Evolutionary conservation across 1,139 yeast species (phyloP).

Genomic region (Blastobotrys serpentis): DNA sequence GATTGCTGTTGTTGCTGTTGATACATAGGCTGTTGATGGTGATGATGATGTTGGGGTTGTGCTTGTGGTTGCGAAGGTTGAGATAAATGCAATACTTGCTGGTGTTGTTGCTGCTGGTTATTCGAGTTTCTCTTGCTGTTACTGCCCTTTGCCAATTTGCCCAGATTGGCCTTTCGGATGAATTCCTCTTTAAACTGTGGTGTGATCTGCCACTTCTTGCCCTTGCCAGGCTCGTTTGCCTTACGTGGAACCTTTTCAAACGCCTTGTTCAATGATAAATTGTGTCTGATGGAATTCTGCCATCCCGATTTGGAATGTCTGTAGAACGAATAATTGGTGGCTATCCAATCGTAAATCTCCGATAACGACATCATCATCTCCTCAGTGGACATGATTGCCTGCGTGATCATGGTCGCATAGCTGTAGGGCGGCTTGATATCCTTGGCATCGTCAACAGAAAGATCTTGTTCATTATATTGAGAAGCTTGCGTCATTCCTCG

Average conservation of each 20-base stretch:
- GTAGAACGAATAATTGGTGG: slow-evolving; percentile 85
- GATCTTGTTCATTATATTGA: slow-evolving; percentile 50
- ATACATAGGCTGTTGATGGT: slow-evolving; percentile 20
- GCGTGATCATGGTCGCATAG: slow-evolving; percentile 97
- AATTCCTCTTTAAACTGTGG: slow-evolving; percentile 83
- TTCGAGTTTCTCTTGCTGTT: slow-evolving; percentile 15
- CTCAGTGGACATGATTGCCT: slow-evolving; percentile 83
- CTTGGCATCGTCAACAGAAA: slow-evolving; percentile 84
- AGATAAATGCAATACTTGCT: slow-evolving; percentile 10
- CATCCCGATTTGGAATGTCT: slow-evolving; percentile 92
- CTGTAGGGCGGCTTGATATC: slow-evolving; percentile 96
- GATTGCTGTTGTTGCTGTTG: slow-evolving; percentile 19
- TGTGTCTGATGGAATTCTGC: slow-evolving; percentile 87
- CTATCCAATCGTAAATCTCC: slow-evolving; percentile 90
- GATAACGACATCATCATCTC: slow-evolving; percentile 88
- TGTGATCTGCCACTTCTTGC: slow-evolving; percentile 98
- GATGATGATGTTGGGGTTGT: slow-evolving; percentile 13
- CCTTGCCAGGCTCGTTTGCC: slow-evolving; percentile 97
- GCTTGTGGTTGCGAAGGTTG: slow-evolving; percentile 21
- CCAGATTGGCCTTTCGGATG: slow-evolving; percentile 71
- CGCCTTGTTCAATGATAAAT: slow-evolving; percentile 76
- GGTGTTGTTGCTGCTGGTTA: slow-evolving; percentile 14
- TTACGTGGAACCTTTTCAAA: slow-evolving; percentile 94
- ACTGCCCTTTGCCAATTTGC: slow-evolving; percentile 44
- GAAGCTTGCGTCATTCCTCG: slow-evolving; percentile 32